phyloP scores from a whole-genome alignment of 768 basidiomycete genomes.

The Cystofilobasidium ferigula region DNA sequence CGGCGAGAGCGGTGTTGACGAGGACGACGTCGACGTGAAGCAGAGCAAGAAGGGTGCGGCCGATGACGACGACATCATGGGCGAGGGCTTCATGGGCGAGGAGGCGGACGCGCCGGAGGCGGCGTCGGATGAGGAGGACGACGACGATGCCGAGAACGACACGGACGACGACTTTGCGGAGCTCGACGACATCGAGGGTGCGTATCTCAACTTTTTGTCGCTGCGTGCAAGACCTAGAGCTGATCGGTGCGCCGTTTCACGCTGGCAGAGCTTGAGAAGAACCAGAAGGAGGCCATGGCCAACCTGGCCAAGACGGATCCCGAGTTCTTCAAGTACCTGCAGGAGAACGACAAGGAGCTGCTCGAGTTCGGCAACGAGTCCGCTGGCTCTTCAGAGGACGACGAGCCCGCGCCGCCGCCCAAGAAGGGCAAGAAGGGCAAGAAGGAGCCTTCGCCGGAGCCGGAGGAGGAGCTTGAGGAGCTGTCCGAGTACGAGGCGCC shows the following conservation, averaged over 20 bases:
- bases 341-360: conserved; percentile 89
- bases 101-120: conserved; percentile 39
- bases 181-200: conserved; percentile 66
- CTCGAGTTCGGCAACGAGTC: conserved; percentile 55
- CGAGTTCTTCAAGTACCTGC: conserved; percentile 96
- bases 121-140: conserved; percentile 33
- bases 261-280: conserved; percentile 53
- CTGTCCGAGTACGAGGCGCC: conserved; percentile 37
- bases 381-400: conserved; percentile 16
- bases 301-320: conserved; percentile 91
- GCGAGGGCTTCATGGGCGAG: conserved; percentile 61
- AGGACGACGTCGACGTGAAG: conserved; percentile 1
- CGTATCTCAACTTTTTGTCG: background rate
- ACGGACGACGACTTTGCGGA: conserved; percentile 58
- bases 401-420: conserved; percentile 24
- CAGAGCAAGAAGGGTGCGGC: conserved; percentile 12
- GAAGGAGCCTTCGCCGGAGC: conserved; percentile 39
- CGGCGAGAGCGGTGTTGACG: conserved; percentile 3
- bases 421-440: conserved; percentile 40
- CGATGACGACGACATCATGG: conserved; percentile 63
- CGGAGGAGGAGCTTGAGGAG: conserved; percentile 38
- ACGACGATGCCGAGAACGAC: conserved; percentile 35
- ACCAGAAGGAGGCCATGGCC: conserved; percentile 70
- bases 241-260: too few species aligned
- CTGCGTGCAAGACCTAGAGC: too few species aligned